Conservation (phyloP, 768 basidiomycete genomes). For the Termitomyces sp. region DNA sequence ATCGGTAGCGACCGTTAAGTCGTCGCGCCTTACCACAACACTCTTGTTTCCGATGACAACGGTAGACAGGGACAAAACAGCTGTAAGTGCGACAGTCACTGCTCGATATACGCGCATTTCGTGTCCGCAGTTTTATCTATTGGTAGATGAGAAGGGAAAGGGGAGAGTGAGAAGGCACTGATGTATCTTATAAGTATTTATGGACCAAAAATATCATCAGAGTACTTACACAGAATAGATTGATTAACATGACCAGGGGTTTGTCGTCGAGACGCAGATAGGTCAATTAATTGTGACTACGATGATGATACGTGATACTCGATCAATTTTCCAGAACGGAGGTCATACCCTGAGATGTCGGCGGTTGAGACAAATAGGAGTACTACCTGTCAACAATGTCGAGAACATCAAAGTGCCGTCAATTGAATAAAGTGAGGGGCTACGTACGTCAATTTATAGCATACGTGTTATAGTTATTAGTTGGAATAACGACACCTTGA, state of each 20-base stretch:
- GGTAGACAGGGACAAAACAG: constrained; percentile 1
- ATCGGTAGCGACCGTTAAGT: constrained; percentile 22
- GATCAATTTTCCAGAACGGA: too few species aligned
- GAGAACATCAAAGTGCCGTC: background rate
- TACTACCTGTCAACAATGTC: background rate
- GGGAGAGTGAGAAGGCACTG: too few species aligned
- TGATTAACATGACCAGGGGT: constrained; percentile 1
- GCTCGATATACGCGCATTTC: background rate
- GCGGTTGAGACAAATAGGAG: background rate
- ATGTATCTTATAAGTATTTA: background rate
- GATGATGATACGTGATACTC: background rate
- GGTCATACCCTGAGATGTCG: background rate
- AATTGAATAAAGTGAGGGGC: background rate
- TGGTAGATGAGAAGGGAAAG: background rate
- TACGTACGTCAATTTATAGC: background rate
- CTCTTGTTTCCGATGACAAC: constrained; percentile 8
- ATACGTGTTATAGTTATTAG: background rate
- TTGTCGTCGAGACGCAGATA: background rate
- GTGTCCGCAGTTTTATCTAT: background rate
- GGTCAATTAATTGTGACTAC: background rate
- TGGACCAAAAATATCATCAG: background rate
- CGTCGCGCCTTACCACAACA: constrained; percentile 10
- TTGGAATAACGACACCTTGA: background rate
- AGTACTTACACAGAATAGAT: background rate
- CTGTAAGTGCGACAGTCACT: background rate